Base-by-base conservation (phyloP, 257 asterid genomes). In the Linderniella brevidens region DNA sequence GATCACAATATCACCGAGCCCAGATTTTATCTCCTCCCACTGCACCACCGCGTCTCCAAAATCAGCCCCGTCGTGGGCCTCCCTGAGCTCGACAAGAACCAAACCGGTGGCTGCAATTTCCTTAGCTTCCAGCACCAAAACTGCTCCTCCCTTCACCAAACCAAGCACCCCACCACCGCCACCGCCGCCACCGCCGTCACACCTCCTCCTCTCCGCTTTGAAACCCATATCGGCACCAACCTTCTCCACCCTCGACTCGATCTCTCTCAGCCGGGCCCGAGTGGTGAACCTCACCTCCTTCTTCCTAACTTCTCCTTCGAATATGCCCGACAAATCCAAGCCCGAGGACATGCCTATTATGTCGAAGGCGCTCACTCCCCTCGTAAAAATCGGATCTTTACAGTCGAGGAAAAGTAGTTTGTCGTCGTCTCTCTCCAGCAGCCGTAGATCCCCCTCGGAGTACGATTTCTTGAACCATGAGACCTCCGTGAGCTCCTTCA, bases 301-400 rank as follows among this genome's bases (percentile, higher is more conserved):
- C 56, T 66, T 76, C 1, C 40, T 61, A 58, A 48, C 38, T 54
- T 68, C 80, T 13, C 32, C 41, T 58, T 81, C 85, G 11, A 88
- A 81, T 4, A 88, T 64, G 47, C 81, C 75, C 0, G 96, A 80
- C 10, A 88, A 54, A 58, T 88, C 64, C 37, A 88, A 60, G 49
- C 98, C 92, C 0, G 96, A 74, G 0, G 93, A 80, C 92, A 80
- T 64, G 0, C 87, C 71, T 1, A 88, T 88, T 59, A 88, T 40
- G 58, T 88, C 93, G 43, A 88, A 88, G 1, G 98, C 96, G 39
- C 75, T 84, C 59, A 76, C 66, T 32, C 49, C 62, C n/a, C 60
- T 55, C 57, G 37, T 37, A 29, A 56, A 48, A 2, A 55, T 72
- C 13, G 50, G 40, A 7, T 62, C 66, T 11, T 67, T 68, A 1